Percentiles rank a stretch among this genome's conserved stretches.
These are phyloP conservation scores for Picea sitchensis DNA, from an alignment of 75 land plant genomes.

Conservation along the genomic window DNA sequence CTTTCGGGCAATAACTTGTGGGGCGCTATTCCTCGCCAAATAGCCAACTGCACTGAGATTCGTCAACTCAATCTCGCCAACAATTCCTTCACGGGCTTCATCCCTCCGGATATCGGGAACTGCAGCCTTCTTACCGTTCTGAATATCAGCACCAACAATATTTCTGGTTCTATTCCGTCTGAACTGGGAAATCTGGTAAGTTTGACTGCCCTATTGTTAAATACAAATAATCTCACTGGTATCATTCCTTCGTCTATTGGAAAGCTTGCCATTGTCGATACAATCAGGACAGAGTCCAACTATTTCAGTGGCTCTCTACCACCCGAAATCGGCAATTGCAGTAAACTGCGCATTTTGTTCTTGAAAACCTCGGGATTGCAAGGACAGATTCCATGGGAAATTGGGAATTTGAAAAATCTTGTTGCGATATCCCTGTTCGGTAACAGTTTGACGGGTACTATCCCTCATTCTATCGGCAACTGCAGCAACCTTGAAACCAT, in stretches of 20 bases:
- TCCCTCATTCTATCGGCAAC: conserved; percentile 49
- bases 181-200: conserved; percentile 34
- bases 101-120: conserved; percentile 32
- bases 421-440: conserved; percentile 26
- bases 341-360: conserved; percentile 30
- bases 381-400: conserved; percentile 37
- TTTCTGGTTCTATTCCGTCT: conserved; percentile 33
- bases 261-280: conserved; percentile 32
- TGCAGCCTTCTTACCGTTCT: conserved; percentile 27
- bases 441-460: conserved; percentile 49
- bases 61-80: conserved; percentile 19
- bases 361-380: conserved; percentile 40
- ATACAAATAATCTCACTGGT: conserved; percentile 26
- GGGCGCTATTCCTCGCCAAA: conserved; percentile 34
- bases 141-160: conserved; percentile 30
- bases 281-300: conserved; percentile 37
- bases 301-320: conserved; percentile 35
- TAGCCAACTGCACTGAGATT: conserved; percentile 25
- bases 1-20: conserved; percentile 21
- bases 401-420: conserved; percentile 33
- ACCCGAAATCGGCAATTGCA: conserved; percentile 32
- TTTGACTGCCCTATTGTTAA: conserved; percentile 23
- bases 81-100: conserved; percentile 26
- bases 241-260: conserved; percentile 36
- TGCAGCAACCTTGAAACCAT: conserved; percentile 19